phyloP scores from a whole-genome alignment of 2,329 filamentous ascomycete genomes.

The Blastomyces emzantsi region DNA sequence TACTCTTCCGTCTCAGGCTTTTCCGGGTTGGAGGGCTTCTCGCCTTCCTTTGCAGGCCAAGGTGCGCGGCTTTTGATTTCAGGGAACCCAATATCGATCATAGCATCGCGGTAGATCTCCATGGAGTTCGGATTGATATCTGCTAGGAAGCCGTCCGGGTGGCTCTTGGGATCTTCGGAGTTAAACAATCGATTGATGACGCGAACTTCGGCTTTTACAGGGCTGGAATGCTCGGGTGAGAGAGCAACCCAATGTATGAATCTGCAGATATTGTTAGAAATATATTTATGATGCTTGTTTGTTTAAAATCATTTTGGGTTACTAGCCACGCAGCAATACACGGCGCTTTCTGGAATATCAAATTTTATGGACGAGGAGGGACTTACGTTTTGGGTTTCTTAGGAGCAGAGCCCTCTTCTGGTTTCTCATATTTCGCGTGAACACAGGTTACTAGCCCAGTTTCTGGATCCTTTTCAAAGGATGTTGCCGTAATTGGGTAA shows the following conservation, averaged over 20 bases:
- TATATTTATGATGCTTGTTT: not conserved
- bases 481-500: conserved; percentile 58
- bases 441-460: conserved; percentile 59
- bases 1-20: conserved; percentile 34
- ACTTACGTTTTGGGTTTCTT: conserved; percentile 60
- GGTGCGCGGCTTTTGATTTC: conserved; percentile 65
- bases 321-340: not conserved
- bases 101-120: conserved; percentile 63
- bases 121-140: conserved; percentile 82
- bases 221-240: conserved; percentile 52
- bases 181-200: conserved; percentile 80
- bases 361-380: not conserved
- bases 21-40: conserved; percentile 46
- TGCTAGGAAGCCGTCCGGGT: conserved; percentile 69
- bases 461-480: conserved; percentile 56
- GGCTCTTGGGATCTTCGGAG: conserved; percentile 68
- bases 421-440: conserved; percentile 58
- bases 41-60: conserved; percentile 71
- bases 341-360: not conserved
- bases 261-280: conserved; percentile 20
- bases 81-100: conserved; percentile 75
- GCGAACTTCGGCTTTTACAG: conserved; percentile 60
- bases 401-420: conserved; percentile 52
- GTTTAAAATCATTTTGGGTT: not conserved
- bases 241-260: conserved; percentile 83